Conservation (phyloP, 2,329 filamentous ascomycete genomes). For the Aspergillus ochraceoroseus region DNA sequence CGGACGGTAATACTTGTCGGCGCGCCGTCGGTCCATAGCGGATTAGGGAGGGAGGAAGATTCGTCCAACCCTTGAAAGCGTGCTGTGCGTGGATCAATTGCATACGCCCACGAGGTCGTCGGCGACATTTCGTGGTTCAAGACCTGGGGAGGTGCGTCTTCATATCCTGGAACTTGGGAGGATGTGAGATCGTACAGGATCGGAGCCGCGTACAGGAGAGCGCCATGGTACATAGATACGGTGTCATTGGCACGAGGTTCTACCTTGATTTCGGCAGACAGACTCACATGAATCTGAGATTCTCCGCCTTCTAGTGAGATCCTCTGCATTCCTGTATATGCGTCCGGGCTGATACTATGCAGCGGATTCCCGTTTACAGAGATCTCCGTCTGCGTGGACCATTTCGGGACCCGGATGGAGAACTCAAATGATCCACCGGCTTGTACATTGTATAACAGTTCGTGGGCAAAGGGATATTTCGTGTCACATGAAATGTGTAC, state of each 20-base stretch:
- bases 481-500: slow-evolving; percentile 48
- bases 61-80: slow-evolving; percentile 25
- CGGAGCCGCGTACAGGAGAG: slow-evolving; percentile 44
- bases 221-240: slow-evolving; percentile 43
- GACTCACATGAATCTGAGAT: slow-evolving; percentile 24
- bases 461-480: slow-evolving; percentile 47
- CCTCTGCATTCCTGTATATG: no score
- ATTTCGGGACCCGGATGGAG: slow-evolving; percentile 46
- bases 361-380: slow-evolving; percentile 23
- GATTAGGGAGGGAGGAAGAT: no score
- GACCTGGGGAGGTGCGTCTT: slow-evolving; percentile 23
- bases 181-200: slow-evolving; percentile 30
- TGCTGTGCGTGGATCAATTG: slow-evolving; percentile 35
- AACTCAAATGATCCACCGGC: slow-evolving; percentile 40
- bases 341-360: no score
- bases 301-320: slow-evolving; percentile 31
- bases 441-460: slow-evolving; percentile 41
- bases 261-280: slow-evolving; percentile 22
- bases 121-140: slow-evolving; percentile 38
- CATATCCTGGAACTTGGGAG: slow-evolving; percentile 22
- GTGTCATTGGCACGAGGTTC: slow-evolving; percentile 42
- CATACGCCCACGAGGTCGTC: slow-evolving; percentile 27
- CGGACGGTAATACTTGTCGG: no score
- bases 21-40: no score
- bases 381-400: slow-evolving; percentile 33